Percentiles rank a stretch among this genome's conserved stretches.
phyloP scores from a whole-genome alignment of 768 basidiomycete genomes.

The Rhodotorula paludigena region DNA sequence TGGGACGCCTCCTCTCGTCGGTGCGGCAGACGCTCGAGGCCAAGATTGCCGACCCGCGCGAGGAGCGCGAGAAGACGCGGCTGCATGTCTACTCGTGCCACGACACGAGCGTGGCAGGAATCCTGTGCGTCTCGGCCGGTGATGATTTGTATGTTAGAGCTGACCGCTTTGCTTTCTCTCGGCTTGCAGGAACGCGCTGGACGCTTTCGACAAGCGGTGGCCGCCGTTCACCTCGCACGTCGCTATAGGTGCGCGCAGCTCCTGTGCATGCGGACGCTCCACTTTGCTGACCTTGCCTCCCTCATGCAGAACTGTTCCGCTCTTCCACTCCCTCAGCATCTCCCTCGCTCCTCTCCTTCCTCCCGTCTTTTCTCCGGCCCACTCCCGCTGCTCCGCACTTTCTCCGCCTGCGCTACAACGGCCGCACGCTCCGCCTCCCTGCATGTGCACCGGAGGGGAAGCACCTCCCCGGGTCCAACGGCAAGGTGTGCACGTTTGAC shows the following conservation, averaged over 20 bases:
- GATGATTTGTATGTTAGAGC: neutral
- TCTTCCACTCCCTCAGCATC: neutral
- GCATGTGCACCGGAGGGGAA: conserved; percentile 4
- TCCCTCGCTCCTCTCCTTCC: conserved; percentile 4
- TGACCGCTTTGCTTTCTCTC: neutral
- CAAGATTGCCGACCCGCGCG: conserved; percentile 52
- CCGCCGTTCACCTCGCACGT: conserved; percentile 19
- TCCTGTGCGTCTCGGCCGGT: conserved; percentile 19
- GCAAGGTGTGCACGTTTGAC: conserved; percentile 25
- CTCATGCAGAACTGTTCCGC: conserved; percentile 19
- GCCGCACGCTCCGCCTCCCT: conserved; percentile 6
- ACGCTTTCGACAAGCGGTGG: conserved; percentile 29
- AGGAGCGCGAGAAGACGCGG: conserved; percentile 55
- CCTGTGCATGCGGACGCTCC: neutral
- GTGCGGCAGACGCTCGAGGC: conserved; percentile 60
- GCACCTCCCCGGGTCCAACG: conserved; percentile 15
- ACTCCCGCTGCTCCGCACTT: conserved; percentile 5
- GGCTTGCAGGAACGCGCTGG: conserved; percentile 13
- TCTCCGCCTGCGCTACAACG: conserved; percentile 33
- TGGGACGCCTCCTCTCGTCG: conserved; percentile 69
- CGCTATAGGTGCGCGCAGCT: neutral
- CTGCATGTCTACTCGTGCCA: conserved; percentile 55
- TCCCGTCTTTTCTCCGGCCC: conserved; percentile 2
- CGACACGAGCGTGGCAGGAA: conserved; percentile 44
- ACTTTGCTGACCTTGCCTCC: neutral